Evolutionary conservation across 2,329 filamentous ascomycete species (phyloP), one percentile per base, ranked within the genome.

Genomic region (Paracoccidioides brasiliensis): DNA sequence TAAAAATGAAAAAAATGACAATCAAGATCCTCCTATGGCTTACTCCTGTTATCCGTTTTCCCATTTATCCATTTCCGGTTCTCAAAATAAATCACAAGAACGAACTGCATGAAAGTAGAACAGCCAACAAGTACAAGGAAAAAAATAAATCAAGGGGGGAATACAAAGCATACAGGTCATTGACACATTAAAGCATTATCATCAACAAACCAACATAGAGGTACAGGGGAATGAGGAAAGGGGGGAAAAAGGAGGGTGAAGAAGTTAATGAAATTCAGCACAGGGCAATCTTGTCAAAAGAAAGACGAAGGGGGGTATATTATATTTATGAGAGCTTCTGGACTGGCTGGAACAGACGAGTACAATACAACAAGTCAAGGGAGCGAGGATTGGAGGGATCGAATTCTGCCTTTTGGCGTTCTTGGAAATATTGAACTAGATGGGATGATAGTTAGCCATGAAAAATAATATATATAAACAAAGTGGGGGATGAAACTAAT

Each of bases 321-420:
- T 4, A 4, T n/a, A 5, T 2, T 41, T 41, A n/a, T n/a, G 5
- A 5, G 10, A 8, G 53, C 15, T 15, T 56, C 15, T 55, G 33
- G 7, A 59, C 57, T 28, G 65, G 66, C 35, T 66, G 63, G 3
- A 72, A 63, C 22, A 72, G 60, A 55, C 64, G 66, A 8, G 70
- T 66, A 41, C 68, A 67, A 55, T 71, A 70, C 55, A 66, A 68
- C 9, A 72, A 64, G 57, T 75, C 72, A 28, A 74, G 61, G 3
- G 71, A 74, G 52, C 72, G 70, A 15, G 68, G 71, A 56, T 74
- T 66, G 38, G 60, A 62, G 0, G 68, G 64, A 57, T 74, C 69
- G 56, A 73, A 73, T 15, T 64, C 56, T 12, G 70, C 68, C 41
- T 63, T 60, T 60, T 67, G 64, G 35, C 70, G 69, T 54, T 72